Percentiles rank a stretch among this genome's conserved stretches.
These are phyloP conservation scores for Tetracladium setigerum DNA, from an alignment of 495 filamentous ascomycete species.

Conservation along the genomic window DNA sequence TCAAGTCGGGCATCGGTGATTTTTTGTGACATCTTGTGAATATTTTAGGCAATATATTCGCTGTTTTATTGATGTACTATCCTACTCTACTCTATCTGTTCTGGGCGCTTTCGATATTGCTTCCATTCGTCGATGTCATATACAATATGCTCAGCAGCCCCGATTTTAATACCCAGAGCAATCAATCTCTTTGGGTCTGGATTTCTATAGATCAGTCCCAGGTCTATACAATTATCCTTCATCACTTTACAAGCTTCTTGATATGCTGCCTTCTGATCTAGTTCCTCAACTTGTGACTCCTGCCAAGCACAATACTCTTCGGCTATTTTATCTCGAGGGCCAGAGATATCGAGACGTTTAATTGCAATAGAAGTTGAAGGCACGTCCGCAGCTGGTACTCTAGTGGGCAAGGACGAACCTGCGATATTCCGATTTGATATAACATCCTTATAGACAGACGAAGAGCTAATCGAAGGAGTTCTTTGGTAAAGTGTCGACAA, in stretches of 20 bases:
- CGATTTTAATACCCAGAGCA: slow-evolving; percentile 21
- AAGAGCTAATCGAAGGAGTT: too few relatives aligned
- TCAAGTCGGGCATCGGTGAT: too few relatives aligned
- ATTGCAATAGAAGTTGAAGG: not conserved
- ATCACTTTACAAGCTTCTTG: slow-evolving; percentile 17
- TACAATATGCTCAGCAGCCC: slow-evolving; percentile 24
- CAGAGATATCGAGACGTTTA: slow-evolving; percentile 6
- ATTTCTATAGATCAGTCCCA: slow-evolving; percentile 23
- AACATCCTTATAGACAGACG: too few relatives aligned
- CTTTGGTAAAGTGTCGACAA: too few relatives aligned
- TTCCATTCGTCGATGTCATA: slow-evolving; percentile 24
- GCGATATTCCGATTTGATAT: too few relatives aligned
- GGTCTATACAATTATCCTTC: slow-evolving; percentile 18
- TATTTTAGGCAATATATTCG: too few relatives aligned
- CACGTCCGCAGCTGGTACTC: not conserved
- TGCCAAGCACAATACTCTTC: slow-evolving; percentile 18
- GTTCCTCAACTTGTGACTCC: slow-evolving; percentile 15
- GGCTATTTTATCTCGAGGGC: slow-evolving; percentile 6
- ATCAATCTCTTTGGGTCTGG: slow-evolving; percentile 25
- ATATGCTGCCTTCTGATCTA: slow-evolving; percentile 18
- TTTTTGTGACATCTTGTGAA: too few relatives aligned
- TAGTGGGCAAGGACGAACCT: not conserved
- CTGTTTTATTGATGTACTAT: too few relatives aligned
- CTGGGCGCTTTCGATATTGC: not conserved
- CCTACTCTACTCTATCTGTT: too few relatives aligned